Evolutionary conservation across 441 rosid species (phyloP), one percentile per base, ranked within the genome.

Genomic region (Syzygium malaccense): DNA sequence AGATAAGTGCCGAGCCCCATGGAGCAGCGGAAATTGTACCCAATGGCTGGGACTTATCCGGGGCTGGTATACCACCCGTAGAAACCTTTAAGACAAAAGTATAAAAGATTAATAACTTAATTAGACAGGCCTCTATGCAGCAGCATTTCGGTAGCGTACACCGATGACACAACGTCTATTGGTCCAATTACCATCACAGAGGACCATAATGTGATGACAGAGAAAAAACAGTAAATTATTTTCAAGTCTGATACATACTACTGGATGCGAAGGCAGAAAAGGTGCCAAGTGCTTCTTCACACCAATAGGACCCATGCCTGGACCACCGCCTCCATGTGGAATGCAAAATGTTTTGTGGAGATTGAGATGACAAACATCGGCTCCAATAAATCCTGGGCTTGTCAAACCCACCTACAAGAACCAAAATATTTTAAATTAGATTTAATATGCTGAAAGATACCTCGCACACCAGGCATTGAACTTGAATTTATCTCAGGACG

Each of bases 301-400:
- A 86, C 99, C 98, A 86, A 98, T 96, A 88, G 99, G 99, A 68
- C 99, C 99, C 99, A 98, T 98, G 88, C 99, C 99, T 71, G 98
- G 99, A 91, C 99, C 98, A 86, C 99, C 99, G 86, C 99, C 98
- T 71, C 98, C 99, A 86, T 98, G 99, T 11, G 99, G 99, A 91
- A 98, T 97, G 95, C 99, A 98, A 92, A 97, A 97, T 83, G 98
- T 98, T 88, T 97, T 98, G 91, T 98, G 99, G 91, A 98, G 98
- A 91, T 98, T 98, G 88, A 98, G 97, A 93, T 98, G 99, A 91
- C 99, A 97, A 85, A 98, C 99, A 90, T 98, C 99, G 48, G 99
- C 99, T 89, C 99, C 99, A 89, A 98, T 97, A 56, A 93, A 98
- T 87, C 99, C 99, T 7, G 99, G 99, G 93, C 98, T 98, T 18